phyloP scores from a whole-genome alignment of 116 monocot species.

The Posidonia oceanica region DNA sequence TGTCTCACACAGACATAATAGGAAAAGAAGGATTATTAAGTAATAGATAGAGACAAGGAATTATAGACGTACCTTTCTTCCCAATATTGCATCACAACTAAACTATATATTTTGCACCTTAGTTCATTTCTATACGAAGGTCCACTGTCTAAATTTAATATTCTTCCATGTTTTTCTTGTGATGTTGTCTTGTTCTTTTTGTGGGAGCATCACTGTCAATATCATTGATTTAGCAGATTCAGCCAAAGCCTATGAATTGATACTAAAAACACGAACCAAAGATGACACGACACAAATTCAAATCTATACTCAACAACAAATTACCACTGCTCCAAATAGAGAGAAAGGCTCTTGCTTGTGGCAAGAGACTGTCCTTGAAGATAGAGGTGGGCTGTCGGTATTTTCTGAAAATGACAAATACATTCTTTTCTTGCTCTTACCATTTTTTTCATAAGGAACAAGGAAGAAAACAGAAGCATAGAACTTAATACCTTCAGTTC shows the following conservation, averaged over 20 bases:
- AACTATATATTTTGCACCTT: not conserved
- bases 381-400: not conserved
- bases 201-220: not conserved
- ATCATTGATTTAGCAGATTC: not conserved
- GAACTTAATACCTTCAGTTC: not conserved
- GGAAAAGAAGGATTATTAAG: not conserved
- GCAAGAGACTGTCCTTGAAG: not conserved
- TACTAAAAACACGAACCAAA: not conserved
- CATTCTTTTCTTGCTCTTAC: not conserved
- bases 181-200: not conserved
- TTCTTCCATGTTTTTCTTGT: not conserved
- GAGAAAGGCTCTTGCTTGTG: not conserved
- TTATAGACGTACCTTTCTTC: too few species aligned
- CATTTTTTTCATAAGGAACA: too few species aligned
- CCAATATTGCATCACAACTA: not conserved
- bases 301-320: not conserved
- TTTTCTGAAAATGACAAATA: slow-evolving; percentile 3
- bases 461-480: not conserved
- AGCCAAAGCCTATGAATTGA: too few species aligned
- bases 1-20: too few species aligned
- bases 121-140: not conserved
- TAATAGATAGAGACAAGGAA: not conserved
- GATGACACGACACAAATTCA: not conserved
- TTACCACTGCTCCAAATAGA: not conserved
- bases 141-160: not conserved